A percentile compares a stretch with the other conserved stretches of the same genome.
Conservation (phyloP, 2,329 filamentous ascomycete genomes). For the Phialophora verrucosa region DNA sequence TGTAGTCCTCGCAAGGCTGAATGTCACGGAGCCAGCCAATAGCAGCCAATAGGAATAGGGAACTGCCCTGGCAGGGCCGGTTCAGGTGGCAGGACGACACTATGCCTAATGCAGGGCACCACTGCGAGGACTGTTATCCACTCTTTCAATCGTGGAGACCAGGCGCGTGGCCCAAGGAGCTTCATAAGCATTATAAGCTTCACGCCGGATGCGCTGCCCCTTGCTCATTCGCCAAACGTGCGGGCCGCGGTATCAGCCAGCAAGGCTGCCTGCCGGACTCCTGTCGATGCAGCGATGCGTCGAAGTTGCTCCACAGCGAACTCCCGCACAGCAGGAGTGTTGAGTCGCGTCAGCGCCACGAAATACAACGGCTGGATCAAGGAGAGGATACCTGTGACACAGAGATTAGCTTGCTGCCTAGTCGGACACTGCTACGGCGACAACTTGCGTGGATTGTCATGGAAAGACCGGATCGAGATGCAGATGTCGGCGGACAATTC, state of each 20-base stretch:
- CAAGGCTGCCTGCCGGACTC: conserved; percentile 18
- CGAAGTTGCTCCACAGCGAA: conserved; percentile 23
- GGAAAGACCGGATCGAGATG: conserved; percentile 17
- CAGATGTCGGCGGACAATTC: conserved; percentile 23
- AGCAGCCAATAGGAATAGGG: background rate
- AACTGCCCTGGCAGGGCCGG: background rate
- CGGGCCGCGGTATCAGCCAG: conserved; percentile 17
- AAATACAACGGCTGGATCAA: conserved; percentile 23
- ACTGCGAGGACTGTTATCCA: conserved; percentile 11
- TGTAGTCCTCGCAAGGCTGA: background rate
- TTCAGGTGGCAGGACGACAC: background rate
- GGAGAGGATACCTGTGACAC: conserved; percentile 14
- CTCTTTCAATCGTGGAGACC: too few species aligned
- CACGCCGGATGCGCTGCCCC: too few species aligned
- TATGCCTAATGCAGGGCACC: conserved; percentile 22
- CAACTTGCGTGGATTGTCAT: conserved; percentile 18
- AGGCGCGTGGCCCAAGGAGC: background rate
- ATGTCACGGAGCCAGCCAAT: conserved; percentile 5
- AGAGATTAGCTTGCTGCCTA: conserved; percentile 3
- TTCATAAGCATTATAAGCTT: background rate
- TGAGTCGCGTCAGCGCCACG: conserved; percentile 13
- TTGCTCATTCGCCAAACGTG: background rate
- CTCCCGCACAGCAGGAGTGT: background rate
- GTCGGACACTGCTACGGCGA: background rate
- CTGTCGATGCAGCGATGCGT: conserved; percentile 13